Conservation (phyloP, 495 filamentous ascomycete genomes). For the Xylaria castorea region DNA sequence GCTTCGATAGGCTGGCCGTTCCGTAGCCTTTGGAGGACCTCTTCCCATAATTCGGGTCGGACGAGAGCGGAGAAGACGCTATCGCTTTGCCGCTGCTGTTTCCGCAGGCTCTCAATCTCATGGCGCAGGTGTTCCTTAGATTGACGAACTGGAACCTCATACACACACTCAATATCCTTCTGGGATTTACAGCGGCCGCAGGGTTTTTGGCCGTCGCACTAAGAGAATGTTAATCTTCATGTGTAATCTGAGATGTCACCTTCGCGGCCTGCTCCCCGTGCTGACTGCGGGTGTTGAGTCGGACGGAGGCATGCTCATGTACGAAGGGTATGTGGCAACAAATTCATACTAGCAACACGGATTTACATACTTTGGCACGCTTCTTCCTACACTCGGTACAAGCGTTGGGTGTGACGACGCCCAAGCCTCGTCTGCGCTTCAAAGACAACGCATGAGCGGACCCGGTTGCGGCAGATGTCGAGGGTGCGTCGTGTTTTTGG, state of each 20-base stretch:
- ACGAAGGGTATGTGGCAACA: background rate
- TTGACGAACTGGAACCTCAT: constrained; percentile 61
- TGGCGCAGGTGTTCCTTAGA: constrained; percentile 60
- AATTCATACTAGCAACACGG: background rate
- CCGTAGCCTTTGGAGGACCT: constrained; percentile 55
- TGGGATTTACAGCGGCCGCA: constrained; percentile 58
- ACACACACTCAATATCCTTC: constrained; percentile 57
- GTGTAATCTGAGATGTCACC: background rate
- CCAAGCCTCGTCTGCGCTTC: constrained; percentile 56
- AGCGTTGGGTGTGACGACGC: constrained; percentile 61
- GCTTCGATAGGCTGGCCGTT: constrained; percentile 55
- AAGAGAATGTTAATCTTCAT: background rate
- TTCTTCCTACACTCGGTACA: constrained; percentile 66
- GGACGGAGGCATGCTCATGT: background rate
- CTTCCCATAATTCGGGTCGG: constrained; percentile 51
- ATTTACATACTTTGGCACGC: constrained; percentile 55
- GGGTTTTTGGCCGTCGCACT: constrained; percentile 62
- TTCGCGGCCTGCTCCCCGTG: background rate
- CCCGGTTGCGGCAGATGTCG: constrained; percentile 27
- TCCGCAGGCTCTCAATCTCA: constrained; percentile 59
- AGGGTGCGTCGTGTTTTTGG: constrained; percentile 35
- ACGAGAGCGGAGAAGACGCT: constrained; percentile 55
- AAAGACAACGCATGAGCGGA: constrained; percentile 36
- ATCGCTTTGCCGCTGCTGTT: constrained; percentile 52
- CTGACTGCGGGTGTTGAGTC: background rate